phyloP scores from a whole-genome alignment of 2,329 filamentous ascomycete species.

The Nemania serpens region DNA sequence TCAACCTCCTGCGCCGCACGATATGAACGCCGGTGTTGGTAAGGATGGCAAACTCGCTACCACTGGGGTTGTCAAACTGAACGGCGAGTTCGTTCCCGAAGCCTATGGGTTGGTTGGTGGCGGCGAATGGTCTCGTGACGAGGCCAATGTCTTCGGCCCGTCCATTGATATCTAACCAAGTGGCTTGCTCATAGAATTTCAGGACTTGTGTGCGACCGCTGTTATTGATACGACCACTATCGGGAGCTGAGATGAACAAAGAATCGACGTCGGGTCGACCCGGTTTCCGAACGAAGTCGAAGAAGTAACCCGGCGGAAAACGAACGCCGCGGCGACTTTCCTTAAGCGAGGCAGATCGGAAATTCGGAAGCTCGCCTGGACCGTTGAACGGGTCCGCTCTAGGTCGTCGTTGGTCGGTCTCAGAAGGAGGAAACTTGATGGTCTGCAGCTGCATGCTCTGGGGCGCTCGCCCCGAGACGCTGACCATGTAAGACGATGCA shows the following conservation, averaged over 20 bases:
- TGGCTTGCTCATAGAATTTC: constrained; percentile 77
- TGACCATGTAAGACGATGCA: constrained; percentile 69
- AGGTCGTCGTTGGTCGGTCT: constrained; percentile 38
- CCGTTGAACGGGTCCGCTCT: constrained; percentile 36
- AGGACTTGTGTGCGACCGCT: constrained; percentile 57
- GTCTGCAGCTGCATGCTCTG: constrained; percentile 98
- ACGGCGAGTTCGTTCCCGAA: constrained; percentile 96
- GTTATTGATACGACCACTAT: constrained; percentile 80
- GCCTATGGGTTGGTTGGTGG: constrained; percentile 69
- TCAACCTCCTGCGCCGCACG: constrained; percentile 79
- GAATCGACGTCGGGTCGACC: constrained; percentile 63
- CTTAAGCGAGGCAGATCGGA: constrained; percentile 54
- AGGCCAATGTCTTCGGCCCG: constrained; percentile 79
- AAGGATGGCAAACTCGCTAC: constrained; percentile 83
- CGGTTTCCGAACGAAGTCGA: constrained; percentile 77
- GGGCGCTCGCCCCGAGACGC: constrained; percentile 67
- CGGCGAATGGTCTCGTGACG: constrained; percentile 73
- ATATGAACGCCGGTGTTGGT: constrained; percentile 91
- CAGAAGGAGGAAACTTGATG: constrained; percentile 84
- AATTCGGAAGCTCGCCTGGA: constrained; percentile 49
- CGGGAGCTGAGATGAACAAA: constrained; percentile 85
- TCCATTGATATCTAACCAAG: constrained; percentile 76
- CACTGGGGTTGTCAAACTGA: constrained; percentile 82
- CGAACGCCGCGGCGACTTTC: constrained; percentile 58
- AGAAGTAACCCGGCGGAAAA: constrained; percentile 88